Evolutionary conservation across 768 basidiomycete species (phyloP), one percentile per base, ranked within the genome.

Genomic region (Naganishia friedmannii): DNA sequence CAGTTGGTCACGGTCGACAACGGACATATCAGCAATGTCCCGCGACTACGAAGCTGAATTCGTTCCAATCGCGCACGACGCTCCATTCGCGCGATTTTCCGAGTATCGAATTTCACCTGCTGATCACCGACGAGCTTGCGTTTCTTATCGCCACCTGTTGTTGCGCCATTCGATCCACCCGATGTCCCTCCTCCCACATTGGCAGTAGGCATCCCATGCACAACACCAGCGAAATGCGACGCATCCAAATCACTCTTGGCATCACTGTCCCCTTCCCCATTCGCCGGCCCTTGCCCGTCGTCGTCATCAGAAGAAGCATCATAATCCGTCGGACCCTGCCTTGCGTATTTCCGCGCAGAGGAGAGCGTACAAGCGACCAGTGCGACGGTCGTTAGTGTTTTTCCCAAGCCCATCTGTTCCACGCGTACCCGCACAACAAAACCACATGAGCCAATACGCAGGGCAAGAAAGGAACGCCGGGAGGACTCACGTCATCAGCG

Each of bases 1-100:
- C 96, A 99, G 77, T 98, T 98, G 57, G 91, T 88, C 1, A 99
- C 93, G 6, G 96, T 99, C 13, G 92, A 93, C 45, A 99, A 85
- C 8, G 96, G 96, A 76, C 96, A 98, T 32, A 99, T 86, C 75
- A 99, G 92, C n/a, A 99, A 83, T 7, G 96, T 97, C 23, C 90
- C 96, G 39, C 93, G 87, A 75, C 90, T 91, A 74, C 88, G 89
- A 0, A 53, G 9, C 26, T 73, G 58, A 28, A 81, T 70, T 19
- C 79, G 63, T 15, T 74, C 69, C 34, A 73, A 57, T 15, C 81
- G 74, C 28, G 73, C 74, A 13, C 42, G 53, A 42, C 85, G 83
- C 81, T 92, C 93, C 76, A 95, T 88, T 39, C 90, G 87, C 73
- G 87, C 88, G 19, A 86, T 85, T 77, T 88, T 92, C 3, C 60